Evolutionary conservation across 768 basidiomycete genomes (phyloP), one percentile per base, ranked within the genome.

Genomic region (Multifurca ochricompacta): DNA sequence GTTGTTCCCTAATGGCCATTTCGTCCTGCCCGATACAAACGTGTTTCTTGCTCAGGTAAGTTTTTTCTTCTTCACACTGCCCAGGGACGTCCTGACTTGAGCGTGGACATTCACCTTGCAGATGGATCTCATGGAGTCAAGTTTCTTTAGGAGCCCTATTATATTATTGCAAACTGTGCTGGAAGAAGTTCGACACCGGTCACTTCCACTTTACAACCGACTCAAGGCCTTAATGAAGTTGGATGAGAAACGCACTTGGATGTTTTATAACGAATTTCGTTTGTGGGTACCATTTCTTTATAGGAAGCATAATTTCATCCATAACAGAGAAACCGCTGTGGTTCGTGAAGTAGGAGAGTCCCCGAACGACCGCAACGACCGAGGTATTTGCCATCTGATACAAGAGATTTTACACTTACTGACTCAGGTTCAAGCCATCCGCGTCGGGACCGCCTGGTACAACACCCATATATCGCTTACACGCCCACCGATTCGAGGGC

Each of bases 151-250:
- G 0, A 74, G 85, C 0, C 91, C 94, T 0, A 82, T 97, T 50
- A 84, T 99, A 51, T 73, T 99, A 21, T 79, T 96, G 2, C 95
- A 98, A 70, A 99, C 95, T 0, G 94, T 97, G 2, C 74, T 98
- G 48, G 90, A 96, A 60, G 96, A 99, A 80, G 92, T 97, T 55
- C 79, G 95, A 54, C 96, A 98, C 67, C 79, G 96, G 18, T 92
- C 89, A 1, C 71, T 98, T 23, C 95, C 95, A 3, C 71, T 98
- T 14, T 92, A 91, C 70, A 97, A 93, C 67, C 85, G 94, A 30
- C 76, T 99, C 59, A 94, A 90, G 62, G 80, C 85, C 1, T 75
- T 98, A 43, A 76, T 86, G 28, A 87, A 82, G 58, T 80, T 83
- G 60, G 95, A 97, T 53, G 91, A 91, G 57, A 92, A 91, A 65